Base-by-base conservation (phyloP, 2,329 filamentous ascomycete species). In the Claviceps maximensis region DNA sequence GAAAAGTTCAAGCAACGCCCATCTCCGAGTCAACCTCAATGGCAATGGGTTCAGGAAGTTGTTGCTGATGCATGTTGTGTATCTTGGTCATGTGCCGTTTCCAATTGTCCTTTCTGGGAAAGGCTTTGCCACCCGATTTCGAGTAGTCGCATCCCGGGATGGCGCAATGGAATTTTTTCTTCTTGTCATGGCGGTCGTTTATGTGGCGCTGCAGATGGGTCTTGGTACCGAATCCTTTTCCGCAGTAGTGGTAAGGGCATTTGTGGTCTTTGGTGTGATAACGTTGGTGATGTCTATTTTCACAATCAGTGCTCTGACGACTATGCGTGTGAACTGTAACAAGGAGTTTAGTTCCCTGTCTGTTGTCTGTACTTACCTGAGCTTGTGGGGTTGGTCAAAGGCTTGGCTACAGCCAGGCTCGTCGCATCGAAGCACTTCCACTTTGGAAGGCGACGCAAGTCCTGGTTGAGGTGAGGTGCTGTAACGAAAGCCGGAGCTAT, bases 91-190 rank as follows among this genome's bases (percentile, higher is more conserved):
- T 81, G 60, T 82, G 79, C 53, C 79, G 68, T 58, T 78, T 75
- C 78, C 78, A 82, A 63, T 82, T 82, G 59, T 82, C 79, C 60
- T 82, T 82, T 51, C 79, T 68, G 1, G 78, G 77, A 57, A 82
- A 82, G 0, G 74, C 76, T 56, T 79, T 80, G 52, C 78, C 76
- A 9, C 78, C 78, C 17, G 68, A 62, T 53, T 71, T 72, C n/a
- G 77, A 80, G 60, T 79, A 82, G 5, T 75, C 70, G 58, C 79
- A 82, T 7, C 71, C 72, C 2, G 68, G 69, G 4, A 78, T 71
- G 0, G 72, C 75, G 58, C 79, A 82, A 61, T 81, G 77, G 53
- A 77, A 82, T 54, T 78, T 78, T 62, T 76, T 77, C 55, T 74
- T 77, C 67, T 80, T 80, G 58, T 73, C 71, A 61, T 82, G 79